Conservation (phyloP, 2,329 filamentous ascomycete genomes). For the Nigrospora sphaerica region DNA sequence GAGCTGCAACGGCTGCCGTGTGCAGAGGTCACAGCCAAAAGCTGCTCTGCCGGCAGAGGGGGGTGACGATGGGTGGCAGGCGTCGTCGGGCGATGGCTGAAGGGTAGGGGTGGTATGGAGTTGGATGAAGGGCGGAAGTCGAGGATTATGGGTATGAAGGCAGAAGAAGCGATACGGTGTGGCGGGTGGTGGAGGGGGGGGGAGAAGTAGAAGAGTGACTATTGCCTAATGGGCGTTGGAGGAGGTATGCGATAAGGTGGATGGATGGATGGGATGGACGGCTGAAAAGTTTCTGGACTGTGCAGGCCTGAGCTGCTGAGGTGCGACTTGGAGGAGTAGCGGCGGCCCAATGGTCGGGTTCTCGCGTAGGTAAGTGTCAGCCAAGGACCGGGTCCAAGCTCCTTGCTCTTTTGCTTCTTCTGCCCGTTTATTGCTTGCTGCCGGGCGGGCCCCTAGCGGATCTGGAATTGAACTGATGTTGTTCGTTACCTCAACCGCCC, state of each 20-base stretch:
- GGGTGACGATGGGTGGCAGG: not conserved
- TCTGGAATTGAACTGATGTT: too few species aligned
- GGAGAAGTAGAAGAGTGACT: constrained; percentile 10
- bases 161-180: not conserved
- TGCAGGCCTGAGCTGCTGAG: too few species aligned
- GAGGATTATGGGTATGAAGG: not conserved
- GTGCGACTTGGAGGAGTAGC: too few species aligned
- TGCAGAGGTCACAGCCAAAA: too few species aligned
- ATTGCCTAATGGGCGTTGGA: not conserved
- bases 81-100: not conserved
- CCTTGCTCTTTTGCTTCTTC: too few species aligned
- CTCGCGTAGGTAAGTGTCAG: too few species aligned
- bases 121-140: not conserved
- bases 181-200: constrained; percentile 5
- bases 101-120: not conserved
- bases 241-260: not conserved
- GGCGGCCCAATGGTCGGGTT: too few species aligned
- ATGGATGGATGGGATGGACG: constrained; percentile 3
- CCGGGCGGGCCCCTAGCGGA: too few species aligned
- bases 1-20: too few species aligned
- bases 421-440: too few species aligned
- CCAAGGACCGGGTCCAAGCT: too few species aligned
- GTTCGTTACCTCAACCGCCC: too few species aligned
- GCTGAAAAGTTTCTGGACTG: constrained; percentile 7
- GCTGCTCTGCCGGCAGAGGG: not conserved